phyloP scores from a whole-genome alignment of 2,329 filamentous ascomycete genomes.

The Fusarium sp. region DNA sequence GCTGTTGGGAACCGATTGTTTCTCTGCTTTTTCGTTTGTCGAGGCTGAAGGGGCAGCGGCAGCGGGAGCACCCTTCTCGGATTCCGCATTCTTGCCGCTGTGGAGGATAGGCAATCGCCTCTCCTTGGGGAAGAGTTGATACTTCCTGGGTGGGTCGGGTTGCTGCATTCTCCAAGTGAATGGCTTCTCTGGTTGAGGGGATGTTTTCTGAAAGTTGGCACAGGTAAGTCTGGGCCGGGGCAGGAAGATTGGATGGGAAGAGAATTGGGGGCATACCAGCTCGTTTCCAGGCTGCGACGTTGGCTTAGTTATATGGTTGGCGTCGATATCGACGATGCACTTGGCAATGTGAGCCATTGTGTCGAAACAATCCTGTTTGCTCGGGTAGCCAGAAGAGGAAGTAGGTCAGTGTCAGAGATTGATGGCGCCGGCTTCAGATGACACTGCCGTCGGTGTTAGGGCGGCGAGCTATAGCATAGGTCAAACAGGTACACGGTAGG shows the following conservation, averaged over 20 bases:
- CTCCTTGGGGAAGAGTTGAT: constrained; percentile 69
- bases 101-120: constrained; percentile 56
- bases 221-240: constrained; percentile 25
- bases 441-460: constrained; percentile 33
- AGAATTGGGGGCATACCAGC: constrained; percentile 50
- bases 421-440: constrained; percentile 34
- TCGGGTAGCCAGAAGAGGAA: constrained; percentile 34
- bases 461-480: constrained; percentile 35
- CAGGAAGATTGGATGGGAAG: constrained; percentile 13
- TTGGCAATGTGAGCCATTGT: constrained; percentile 72
- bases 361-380: constrained; percentile 37
- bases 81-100: constrained; percentile 60
- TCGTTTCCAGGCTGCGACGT: constrained; percentile 57
- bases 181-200: constrained; percentile 58
- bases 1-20: constrained; percentile 50
- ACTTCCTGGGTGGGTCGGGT: constrained; percentile 62
- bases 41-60: constrained; percentile 55
- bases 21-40: constrained; percentile 54
- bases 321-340: constrained; percentile 64
- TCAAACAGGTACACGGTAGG: constrained; percentile 30
- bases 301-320: constrained; percentile 63
- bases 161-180: constrained; percentile 70
- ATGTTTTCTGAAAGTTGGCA: constrained; percentile 35
- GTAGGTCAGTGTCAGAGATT: constrained; percentile 40
- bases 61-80: constrained; percentile 60